Evolutionary conservation across 768 basidiomycete species (phyloP), one percentile per base, ranked within the genome.

Genomic region (Crucibulum laeve): DNA sequence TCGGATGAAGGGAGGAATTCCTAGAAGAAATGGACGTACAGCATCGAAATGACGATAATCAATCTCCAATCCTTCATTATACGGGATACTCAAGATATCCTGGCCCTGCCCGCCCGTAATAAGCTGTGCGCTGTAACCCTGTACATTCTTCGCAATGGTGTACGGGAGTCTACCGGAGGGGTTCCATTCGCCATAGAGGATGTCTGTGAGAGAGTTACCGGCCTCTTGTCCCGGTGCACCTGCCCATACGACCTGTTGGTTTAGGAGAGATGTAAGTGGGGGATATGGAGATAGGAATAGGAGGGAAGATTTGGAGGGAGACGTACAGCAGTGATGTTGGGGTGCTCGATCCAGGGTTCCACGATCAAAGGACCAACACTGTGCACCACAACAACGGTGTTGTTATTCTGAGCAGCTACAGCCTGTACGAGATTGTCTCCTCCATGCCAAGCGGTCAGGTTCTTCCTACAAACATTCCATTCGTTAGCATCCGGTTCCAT

Each of bases 11-110:
- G n/a, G 25, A 25, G 22, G 11, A 8, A 18, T 10, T 18, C 10
- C 7, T 3, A 1, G 14, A 1, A 61, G 60, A 10, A 46, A 51
- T 26, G 57, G 54, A 60, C 79, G 64, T 44, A 82, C 74, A 43
- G 80, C 73, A 43, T 87, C 84, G 49, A 87, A 86, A 61, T 77
- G 73, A 8, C 83, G 72, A 53, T 90, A 88, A 56, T 88, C 87
- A 47, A 90, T 82, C 40, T 76, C 60, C 40, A 88, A 68, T 3
- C 72, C 77, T 54, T 84, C 82, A 1, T 66, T 73, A 51, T 85
- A 85, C 4, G 74, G 70, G 45, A 85, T 76, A 22, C 65, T 59
- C 26, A 80, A 49, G n/a, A 78, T 64, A 17, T 68, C 61, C 7
- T 55, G 47, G 1, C 56, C 52, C 22, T 56, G 54, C 10, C 65